These are phyloP conservation scores for Thraustochytrium striatum DNA, from an alignment of 352 stramenopile genomes.

Conservation along the genomic window DNA sequence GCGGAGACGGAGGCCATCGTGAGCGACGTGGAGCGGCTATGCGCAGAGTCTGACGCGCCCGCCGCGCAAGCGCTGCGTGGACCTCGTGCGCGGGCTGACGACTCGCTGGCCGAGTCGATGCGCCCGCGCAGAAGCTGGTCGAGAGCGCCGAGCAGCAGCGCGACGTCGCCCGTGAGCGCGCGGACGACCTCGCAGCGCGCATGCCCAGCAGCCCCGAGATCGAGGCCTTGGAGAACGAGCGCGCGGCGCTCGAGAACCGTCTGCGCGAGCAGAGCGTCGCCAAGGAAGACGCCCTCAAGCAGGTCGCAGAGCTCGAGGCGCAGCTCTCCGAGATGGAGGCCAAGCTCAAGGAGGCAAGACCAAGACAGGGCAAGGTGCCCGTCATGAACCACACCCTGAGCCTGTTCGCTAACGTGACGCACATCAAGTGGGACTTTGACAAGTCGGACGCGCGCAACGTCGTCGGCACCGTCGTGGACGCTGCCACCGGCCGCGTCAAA, in stretches of 20 bases:
- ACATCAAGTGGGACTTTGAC: slow-evolving; percentile 43
- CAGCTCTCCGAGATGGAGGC: not conserved
- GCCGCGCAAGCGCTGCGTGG: not conserved
- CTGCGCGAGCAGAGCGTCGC: not conserved
- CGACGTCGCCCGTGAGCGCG: not conserved
- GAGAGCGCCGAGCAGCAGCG: not conserved
- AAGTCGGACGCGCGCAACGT: not conserved
- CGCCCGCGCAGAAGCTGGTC: not conserved
- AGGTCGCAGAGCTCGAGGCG: slow-evolving; percentile 10
- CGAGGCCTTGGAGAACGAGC: slow-evolving; percentile 29
- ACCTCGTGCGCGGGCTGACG: too few species aligned
- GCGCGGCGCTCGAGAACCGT: slow-evolving; percentile 4
- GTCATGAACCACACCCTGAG: slow-evolving; percentile 32
- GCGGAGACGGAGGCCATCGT: not conserved
- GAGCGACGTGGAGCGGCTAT: slow-evolving; percentile 11
- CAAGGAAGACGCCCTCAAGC: not conserved
- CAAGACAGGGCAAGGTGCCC: not conserved
- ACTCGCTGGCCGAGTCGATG: too few species aligned
- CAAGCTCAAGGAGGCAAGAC: too few species aligned
- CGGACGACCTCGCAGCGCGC: slow-evolving; percentile 20
- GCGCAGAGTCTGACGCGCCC: not conserved
- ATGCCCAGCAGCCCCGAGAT: slow-evolving; percentile 34
- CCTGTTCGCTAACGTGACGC: slow-evolving; percentile 12
- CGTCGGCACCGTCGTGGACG: slow-evolving; percentile 18
- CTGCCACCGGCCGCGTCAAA: slow-evolving; percentile 1